Evolutionary conservation across 768 basidiomycete species (phyloP), one percentile per base, ranked within the genome.

Genomic region (Lepiota subincarnata): DNA sequence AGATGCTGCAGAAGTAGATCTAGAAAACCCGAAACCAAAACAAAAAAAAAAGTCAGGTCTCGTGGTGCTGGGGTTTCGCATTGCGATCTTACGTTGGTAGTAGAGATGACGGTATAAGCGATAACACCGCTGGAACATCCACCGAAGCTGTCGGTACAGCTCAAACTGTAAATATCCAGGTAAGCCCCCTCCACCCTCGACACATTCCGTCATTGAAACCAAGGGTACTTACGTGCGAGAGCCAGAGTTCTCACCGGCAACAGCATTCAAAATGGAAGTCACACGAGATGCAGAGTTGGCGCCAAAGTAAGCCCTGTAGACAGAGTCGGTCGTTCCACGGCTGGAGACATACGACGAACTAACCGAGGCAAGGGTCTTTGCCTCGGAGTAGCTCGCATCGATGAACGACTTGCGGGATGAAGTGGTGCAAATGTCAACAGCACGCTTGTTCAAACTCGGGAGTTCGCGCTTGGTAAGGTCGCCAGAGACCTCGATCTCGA

Each of bases 1-100:
- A 77, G 58, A 73, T 65, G 57, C 60, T 63, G 67, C 76, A 78
- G 65, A 59, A 76, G 67, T 76, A 77, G 60, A 79, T 73, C 73
- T 74, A 54, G 7, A 36, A 24, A 24, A 5, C 5, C 24, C 24
- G 24, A 5, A 5, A 24, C 3, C 24, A 5, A 24, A 24, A 24
- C 2, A 24, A 26, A 13, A 37, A 19, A 10, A 12, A 24, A n/a
- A 8, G 14, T 46, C 24, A 53, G 37, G 12, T n/a, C 16, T 36
- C 18, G 24, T 24, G 24, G 14, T 16, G 14, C 19, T 10, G 18
- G n/a, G 8, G n/a, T 34, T 22, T 24, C 45, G 35, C 16, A 19
- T n/a, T 13, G 34, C 16, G 16, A 60, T n/a, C 67, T 37, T 38
- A 73, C 71, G 63, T 76, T 73, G 55, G 73, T 76, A n/a, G 74